Conservation (phyloP, 441 rosid species). For the Pelargonium cotyledonis region DNA sequence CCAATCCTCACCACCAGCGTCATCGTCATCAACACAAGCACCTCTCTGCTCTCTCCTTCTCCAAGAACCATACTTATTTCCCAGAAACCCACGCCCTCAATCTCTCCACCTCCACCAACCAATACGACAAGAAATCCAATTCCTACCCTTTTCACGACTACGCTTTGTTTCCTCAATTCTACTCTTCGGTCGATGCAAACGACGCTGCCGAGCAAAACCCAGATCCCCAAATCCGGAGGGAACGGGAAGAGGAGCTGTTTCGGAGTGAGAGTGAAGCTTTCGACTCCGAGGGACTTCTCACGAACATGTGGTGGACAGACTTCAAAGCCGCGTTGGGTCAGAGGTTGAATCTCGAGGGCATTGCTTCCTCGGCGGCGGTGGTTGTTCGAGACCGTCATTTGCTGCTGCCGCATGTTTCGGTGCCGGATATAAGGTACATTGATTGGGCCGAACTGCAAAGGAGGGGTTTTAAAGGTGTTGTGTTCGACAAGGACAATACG, state of each 20-base stretch:
- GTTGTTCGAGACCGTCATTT: conserved; percentile 55
- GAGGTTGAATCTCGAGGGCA: conserved; percentile 74
- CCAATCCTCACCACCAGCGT: conserved; percentile 7
- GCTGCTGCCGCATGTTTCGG: conserved; percentile 68
- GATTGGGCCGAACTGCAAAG: conserved; percentile 76
- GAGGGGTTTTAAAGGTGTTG: conserved; percentile 85
- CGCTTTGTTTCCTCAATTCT: conserved; percentile 31
- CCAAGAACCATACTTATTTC: conserved; percentile 23
- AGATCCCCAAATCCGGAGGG: conserved; percentile 24
- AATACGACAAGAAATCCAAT: conserved; percentile 9
- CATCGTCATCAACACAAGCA: conserved; percentile 17
- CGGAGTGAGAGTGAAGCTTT: conserved; percentile 10
- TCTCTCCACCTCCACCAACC: conserved; percentile 29
- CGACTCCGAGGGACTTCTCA: conserved; percentile 29
- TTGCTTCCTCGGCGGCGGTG: conserved; percentile 54
- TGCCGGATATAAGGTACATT: conserved; percentile 60
- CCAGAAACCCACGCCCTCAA: conserved; percentile 30
- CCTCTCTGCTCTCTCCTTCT: conserved; percentile 26
- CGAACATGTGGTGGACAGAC: conserved; percentile 95
- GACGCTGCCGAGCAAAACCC: conserved; percentile 26
- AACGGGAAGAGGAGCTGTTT: conserved; percentile 15
- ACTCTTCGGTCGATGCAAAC: conserved; percentile 31
- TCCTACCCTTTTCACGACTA: conserved; percentile 24
- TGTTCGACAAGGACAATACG: conserved; percentile 92
- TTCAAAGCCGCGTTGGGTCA: conserved; percentile 88